These are phyloP conservation scores for Anisodus tanguticus DNA, from an alignment of 257 asterid genomes.

Conservation along the genomic window DNA sequence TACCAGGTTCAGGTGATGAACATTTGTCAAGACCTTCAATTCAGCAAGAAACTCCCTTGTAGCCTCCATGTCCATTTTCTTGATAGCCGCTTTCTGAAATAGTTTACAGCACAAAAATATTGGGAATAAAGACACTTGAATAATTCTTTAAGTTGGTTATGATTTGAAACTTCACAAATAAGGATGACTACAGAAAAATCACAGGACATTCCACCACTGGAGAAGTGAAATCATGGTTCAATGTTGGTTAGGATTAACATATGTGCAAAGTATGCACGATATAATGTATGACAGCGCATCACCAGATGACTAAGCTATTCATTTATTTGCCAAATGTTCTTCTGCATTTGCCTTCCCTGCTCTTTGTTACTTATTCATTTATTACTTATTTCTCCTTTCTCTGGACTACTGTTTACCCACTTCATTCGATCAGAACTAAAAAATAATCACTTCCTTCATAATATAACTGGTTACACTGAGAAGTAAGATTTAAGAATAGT, in stretches of 20 bases:
- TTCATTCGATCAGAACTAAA: background rate
- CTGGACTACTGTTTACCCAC: constrained; percentile 19
- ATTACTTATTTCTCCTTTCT: constrained; percentile 5
- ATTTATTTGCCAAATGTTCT: background rate
- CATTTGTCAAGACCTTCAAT: constrained; percentile 87
- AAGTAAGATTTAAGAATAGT: background rate
- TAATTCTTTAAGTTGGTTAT: background rate
- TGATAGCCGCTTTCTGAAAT: constrained; percentile 94
- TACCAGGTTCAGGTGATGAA: constrained; percentile 99
- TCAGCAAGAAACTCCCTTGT: constrained; percentile 90
- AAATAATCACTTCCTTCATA: constrained; percentile 12
- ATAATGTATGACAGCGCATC: background rate
- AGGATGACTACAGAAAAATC: constrained; percentile 3
- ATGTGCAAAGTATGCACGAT: background rate
- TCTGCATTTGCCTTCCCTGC: background rate
- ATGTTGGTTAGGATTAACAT: background rate
- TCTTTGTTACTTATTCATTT: background rate
- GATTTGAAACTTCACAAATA: background rate
- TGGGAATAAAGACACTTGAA: constrained; percentile 12
- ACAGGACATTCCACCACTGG: background rate
- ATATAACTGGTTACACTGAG: background rate
- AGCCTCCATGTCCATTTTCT: constrained; percentile 99
- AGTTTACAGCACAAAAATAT: background rate
- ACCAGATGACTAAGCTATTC: constrained; percentile 21
- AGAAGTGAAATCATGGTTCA: background rate